Conservation (phyloP, 768 basidiomycete genomes). For the Imleria badia region DNA sequence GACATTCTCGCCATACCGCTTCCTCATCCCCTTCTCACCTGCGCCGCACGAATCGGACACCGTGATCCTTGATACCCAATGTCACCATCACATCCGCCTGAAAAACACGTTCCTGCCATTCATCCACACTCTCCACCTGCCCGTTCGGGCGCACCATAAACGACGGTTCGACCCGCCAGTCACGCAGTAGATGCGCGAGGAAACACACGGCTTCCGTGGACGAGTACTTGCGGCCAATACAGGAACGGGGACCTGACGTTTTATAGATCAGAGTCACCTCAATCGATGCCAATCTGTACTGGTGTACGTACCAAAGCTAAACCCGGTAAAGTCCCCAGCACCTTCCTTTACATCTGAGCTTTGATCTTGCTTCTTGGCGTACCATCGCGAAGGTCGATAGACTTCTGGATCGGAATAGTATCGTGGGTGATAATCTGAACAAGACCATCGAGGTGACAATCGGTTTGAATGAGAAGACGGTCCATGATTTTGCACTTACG, state of each 20-base stretch:
- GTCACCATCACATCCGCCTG: constrained; percentile 9
- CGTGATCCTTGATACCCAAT: constrained; percentile 16
- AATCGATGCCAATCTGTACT: background rate
- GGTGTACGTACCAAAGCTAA: constrained; percentile 17
- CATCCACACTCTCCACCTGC: constrained; percentile 6
- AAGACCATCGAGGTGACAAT: background rate
- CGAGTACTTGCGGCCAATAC: constrained; percentile 56
- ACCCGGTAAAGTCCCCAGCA: constrained; percentile 9
- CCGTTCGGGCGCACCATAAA: constrained; percentile 19
- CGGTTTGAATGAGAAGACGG: background rate
- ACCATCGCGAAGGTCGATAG: constrained; percentile 41
- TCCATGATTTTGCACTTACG: constrained; percentile 16
- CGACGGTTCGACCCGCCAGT: constrained; percentile 50
- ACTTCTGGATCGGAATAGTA: constrained; percentile 36
- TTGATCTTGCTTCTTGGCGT: constrained; percentile 13
- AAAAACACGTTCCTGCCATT: constrained; percentile 19
- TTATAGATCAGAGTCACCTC: background rate
- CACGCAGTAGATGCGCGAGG: constrained; percentile 49
- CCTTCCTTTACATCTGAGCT: background rate
- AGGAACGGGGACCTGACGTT: constrained; percentile 44
- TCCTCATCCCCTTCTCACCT: background rate
- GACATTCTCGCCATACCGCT: background rate
- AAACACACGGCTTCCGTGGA: constrained; percentile 51
- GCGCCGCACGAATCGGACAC: constrained; percentile 11
- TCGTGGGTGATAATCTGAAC: constrained; percentile 35